A percentile compares a stretch with the other conserved stretches of the same genome.
Conservation (phyloP, 257 asterid species). For the Perilla frutescens region DNA sequence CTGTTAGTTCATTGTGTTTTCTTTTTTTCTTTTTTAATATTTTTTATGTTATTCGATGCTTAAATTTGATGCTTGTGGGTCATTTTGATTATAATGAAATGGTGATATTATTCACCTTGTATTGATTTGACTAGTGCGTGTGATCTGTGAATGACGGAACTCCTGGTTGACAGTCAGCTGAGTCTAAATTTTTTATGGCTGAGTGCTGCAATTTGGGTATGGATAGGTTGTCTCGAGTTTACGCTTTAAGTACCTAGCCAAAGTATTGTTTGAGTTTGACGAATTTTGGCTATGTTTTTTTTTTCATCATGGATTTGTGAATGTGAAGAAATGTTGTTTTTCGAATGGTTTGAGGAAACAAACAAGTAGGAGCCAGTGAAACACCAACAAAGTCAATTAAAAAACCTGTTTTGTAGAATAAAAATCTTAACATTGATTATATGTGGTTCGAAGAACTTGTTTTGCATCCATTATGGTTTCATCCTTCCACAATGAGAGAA, state of each 20-base stretch:
- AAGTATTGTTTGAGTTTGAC: not conserved
- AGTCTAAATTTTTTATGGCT: not conserved
- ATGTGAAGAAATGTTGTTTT: not conserved
- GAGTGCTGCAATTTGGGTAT: not conserved
- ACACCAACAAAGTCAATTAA: not conserved
- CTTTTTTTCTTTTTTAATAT: not conserved
- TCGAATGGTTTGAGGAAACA: not conserved
- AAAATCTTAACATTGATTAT: not conserved
- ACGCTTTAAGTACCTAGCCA: not conserved
- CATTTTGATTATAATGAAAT: not conserved
- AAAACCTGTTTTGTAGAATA: not conserved
- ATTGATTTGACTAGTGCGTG: not conserved
- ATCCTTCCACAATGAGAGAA: not conserved
- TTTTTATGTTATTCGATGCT: not conserved
- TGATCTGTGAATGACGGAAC: not conserved
- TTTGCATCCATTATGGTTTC: not conserved
- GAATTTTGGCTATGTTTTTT: not conserved
- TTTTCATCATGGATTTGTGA: constrained; percentile 1
- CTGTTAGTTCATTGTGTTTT: not conserved
- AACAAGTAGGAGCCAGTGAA: not conserved
- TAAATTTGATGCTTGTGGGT: not conserved
- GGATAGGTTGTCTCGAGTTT: not conserved
- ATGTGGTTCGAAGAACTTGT: not conserved
- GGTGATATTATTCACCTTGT: not conserved
- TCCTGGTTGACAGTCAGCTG: not conserved